These are phyloP conservation scores for Rhizomucor pusillus DNA, from an alignment of 371 early-diverging fungal genomes.

Conservation along the genomic window DNA sequence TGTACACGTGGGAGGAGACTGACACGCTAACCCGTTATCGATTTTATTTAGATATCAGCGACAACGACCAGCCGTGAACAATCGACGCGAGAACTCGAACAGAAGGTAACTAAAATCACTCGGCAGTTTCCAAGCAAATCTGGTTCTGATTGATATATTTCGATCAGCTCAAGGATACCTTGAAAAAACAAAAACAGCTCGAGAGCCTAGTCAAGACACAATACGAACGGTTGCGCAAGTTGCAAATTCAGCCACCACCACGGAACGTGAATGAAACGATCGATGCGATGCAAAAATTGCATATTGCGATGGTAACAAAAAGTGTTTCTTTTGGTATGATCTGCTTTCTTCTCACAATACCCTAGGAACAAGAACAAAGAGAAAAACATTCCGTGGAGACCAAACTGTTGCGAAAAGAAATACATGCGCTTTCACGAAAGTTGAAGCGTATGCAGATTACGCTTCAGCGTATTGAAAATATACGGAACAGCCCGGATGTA, in stretches of 20 bases:
- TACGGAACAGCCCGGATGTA: conserved; percentile 20
- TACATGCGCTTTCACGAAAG: conserved; percentile 18
- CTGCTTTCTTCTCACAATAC: background rate
- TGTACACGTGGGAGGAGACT: too few relatives aligned
- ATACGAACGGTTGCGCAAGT: background rate
- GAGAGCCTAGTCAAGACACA: background rate
- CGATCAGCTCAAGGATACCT: background rate
- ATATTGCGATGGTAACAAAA: background rate
- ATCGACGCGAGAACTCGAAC: too few relatives aligned
- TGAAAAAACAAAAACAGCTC: background rate
- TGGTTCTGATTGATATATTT: too few relatives aligned
- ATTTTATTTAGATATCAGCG: too few relatives aligned
- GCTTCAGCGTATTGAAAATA: conserved; percentile 25
- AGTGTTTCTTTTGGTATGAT: background rate
- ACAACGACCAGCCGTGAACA: too few relatives aligned
- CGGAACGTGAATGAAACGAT: background rate
- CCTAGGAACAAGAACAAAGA: conserved; percentile 22
- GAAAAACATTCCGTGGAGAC: conserved; percentile 18
- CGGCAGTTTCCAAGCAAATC: too few relatives aligned
- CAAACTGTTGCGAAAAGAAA: conserved; percentile 24
- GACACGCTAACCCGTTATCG: too few relatives aligned
- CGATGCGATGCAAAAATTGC: background rate
- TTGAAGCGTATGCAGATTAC: conserved; percentile 19
- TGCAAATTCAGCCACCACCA: background rate
- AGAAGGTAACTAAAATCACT: too few relatives aligned